phyloP scores from a whole-genome alignment of 1,284 basidiomycete genomes.

The Fomitopsis pinicola region DNA sequence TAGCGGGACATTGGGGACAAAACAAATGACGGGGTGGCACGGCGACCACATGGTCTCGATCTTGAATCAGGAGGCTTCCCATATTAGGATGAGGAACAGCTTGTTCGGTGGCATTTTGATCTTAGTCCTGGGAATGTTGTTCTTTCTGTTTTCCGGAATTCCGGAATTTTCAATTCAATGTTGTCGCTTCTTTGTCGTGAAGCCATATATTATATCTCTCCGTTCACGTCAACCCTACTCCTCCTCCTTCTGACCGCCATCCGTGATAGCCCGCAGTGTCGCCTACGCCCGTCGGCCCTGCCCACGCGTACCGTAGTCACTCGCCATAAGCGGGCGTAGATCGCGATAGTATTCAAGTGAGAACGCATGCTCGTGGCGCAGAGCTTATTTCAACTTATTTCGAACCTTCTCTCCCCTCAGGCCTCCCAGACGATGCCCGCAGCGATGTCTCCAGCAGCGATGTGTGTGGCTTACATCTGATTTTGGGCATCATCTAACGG shows the following conservation, averaged over 20 bases:
- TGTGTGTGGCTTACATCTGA: slow-evolving; percentile 13
- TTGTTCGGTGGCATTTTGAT: slow-evolving; percentile 22
- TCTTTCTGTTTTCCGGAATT: slow-evolving; percentile 31
- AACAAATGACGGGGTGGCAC: slow-evolving; percentile 4
- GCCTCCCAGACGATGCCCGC: slow-evolving; percentile 10
- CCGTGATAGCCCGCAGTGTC: neutral
- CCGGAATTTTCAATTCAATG: slow-evolving; percentile 30
- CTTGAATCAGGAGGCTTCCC: slow-evolving; percentile 18
- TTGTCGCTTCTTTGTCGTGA: slow-evolving; percentile 29
- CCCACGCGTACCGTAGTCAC: neutral
- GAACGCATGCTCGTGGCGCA: neutral
- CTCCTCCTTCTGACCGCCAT: slow-evolving; percentile 14
- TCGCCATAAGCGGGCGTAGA: neutral
- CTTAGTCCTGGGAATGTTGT: slow-evolving; percentile 29
- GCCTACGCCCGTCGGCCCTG: neutral
- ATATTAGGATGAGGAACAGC: slow-evolving; percentile 19
- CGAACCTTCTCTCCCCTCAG: neutral
- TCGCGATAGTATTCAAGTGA: neutral
- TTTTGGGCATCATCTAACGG: neutral
- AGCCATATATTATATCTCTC: slow-evolving; percentile 26
- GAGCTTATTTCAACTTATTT: neutral
- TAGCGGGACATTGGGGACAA: neutral
- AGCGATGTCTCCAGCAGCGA: slow-evolving; percentile 17
- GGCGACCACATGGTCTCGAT: slow-evolving; percentile 6
- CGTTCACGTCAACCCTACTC: slow-evolving; percentile 24